These are phyloP conservation scores for Colletotrichum tofieldiae DNA, from an alignment of 2,329 filamentous ascomycete genomes.

Conservation along the genomic window DNA sequence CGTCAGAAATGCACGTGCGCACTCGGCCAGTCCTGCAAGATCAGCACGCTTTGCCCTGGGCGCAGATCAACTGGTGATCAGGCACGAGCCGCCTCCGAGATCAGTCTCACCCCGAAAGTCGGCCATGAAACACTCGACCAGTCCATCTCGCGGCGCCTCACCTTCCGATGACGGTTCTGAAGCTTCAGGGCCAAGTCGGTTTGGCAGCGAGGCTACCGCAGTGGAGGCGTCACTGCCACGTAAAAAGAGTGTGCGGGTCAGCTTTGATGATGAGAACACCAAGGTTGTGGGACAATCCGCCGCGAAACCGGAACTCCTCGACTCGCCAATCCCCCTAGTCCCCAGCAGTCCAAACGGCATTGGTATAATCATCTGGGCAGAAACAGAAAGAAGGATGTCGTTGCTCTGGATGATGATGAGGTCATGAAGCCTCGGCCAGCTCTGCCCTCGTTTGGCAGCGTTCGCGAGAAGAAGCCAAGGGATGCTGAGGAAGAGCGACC, in stretches of 20 bases:
- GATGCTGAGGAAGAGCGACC: conserved; percentile 73
- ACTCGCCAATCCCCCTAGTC: conserved; percentile 58
- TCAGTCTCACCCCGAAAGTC: conserved; percentile 85
- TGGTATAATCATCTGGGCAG: conserved; percentile 64
- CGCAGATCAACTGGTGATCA: conserved; percentile 69
- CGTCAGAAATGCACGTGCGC: conserved; percentile 54
- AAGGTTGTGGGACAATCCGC: conserved; percentile 67
- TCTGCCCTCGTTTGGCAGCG: conserved; percentile 82
- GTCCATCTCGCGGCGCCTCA: conserved; percentile 68
- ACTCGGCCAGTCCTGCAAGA: conserved; percentile 75
- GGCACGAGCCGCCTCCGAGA: conserved; percentile 78
- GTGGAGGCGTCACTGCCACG: conserved; percentile 57
- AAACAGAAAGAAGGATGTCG: conserved; percentile 67
- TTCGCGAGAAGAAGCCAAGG: conserved; percentile 74
- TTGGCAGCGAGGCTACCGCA: conserved; percentile 47
- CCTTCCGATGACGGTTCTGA: conserved; percentile 67
- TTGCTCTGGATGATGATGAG: conserved; percentile 72
- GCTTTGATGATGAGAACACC: conserved; percentile 81
- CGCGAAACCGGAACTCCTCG: conserved; percentile 53
- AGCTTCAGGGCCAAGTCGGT: conserved; percentile 52
- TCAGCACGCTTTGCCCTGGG: conserved; percentile 77
- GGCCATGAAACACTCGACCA: conserved; percentile 76
- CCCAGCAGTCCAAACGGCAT: conserved; percentile 56
- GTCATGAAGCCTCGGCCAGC: conserved; percentile 83
- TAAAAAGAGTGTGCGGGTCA: conserved; percentile 81